A percentile compares a stretch with the other conserved stretches of the same genome.
These are phyloP conservation scores for Candida orba DNA, from an alignment of 805 yeast genomes.

Conservation along the genomic window DNA sequence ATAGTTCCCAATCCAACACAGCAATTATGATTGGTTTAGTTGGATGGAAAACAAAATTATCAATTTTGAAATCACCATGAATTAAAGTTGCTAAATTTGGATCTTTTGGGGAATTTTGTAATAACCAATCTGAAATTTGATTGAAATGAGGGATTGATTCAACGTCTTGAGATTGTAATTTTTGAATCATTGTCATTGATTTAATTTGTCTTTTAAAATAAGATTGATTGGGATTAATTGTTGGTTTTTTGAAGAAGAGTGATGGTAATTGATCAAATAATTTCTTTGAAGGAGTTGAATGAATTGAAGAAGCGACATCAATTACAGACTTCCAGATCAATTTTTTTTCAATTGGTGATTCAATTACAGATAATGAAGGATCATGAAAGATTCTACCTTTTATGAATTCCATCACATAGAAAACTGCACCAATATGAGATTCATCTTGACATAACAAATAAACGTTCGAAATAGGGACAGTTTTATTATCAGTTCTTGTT, in stretches of 20 bases:
- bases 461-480: conserved; percentile 51
- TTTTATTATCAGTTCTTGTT: conserved; percentile 6
- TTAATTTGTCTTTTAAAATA: conserved; percentile 50
- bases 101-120: conserved; percentile 39
- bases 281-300: conserved; percentile 37
- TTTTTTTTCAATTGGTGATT: conserved; percentile 23
- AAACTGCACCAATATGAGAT: conserved; percentile 44
- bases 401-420: conserved; percentile 54
- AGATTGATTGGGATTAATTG: conserved; percentile 20
- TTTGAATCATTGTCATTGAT: conserved; percentile 38
- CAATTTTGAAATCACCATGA: conserved; percentile 61
- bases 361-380: conserved; percentile 36
- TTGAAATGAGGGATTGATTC: conserved; percentile 43
- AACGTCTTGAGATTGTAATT: conserved; percentile 31
- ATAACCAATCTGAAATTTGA: conserved; percentile 35
- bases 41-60: conserved; percentile 56
- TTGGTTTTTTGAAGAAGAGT: conserved; percentile 29
- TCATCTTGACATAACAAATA: conserved; percentile 51
- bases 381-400: conserved; percentile 50
- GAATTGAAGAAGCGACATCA: conserved; percentile 41
- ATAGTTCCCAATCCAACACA: conserved; percentile 59
- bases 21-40: conserved; percentile 43
- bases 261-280: conserved; percentile 38
- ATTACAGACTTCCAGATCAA: conserved; percentile 42
- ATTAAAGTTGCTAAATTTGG: conserved; percentile 39